These are phyloP conservation scores for Hymenoscyphus repandus DNA, from an alignment of 2,329 filamentous ascomycete genomes.

Conservation along the genomic window DNA sequence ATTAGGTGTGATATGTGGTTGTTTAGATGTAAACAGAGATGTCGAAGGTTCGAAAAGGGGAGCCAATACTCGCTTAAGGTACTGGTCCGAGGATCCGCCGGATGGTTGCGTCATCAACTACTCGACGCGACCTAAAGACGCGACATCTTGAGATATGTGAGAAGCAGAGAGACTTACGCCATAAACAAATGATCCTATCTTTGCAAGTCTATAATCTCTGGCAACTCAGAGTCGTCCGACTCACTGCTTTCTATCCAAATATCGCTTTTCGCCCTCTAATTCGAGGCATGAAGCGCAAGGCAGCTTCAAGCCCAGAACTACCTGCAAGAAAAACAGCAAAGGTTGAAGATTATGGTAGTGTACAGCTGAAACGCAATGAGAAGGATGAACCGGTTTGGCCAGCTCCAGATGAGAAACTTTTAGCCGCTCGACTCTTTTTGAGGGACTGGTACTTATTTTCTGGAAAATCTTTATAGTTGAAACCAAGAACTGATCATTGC, in stretches of 20 bases:
- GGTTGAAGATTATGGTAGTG: constrained; percentile 24
- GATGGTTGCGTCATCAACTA: no score
- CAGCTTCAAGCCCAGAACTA: constrained; percentile 3
- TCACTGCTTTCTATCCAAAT: neutral
- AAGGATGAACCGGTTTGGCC: constrained; percentile 48
- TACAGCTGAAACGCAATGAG: constrained; percentile 7
- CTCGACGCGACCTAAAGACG: no score
- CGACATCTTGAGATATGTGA: no score
- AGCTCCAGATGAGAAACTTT: constrained; percentile 50
- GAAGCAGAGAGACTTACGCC: no score
- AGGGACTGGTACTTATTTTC: constrained; percentile 43
- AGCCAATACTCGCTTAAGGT: no score
- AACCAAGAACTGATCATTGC: neutral
- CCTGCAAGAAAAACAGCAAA: constrained; percentile 14
- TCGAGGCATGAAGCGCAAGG: constrained; percentile 18
- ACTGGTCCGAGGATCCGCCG: no score
- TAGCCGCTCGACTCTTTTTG: constrained; percentile 50
- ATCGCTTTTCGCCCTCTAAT: neutral
- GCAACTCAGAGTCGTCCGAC: neutral
- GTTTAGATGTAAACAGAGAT: no score
- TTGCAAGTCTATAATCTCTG: neutral
- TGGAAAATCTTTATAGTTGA: neutral
- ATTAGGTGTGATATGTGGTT: no score
- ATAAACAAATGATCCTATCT: neutral
- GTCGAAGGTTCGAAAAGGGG: no score